Base-by-base conservation (phyloP, 352 stramenopile genomes). In the Phytophthora fragariaefolia region DNA sequence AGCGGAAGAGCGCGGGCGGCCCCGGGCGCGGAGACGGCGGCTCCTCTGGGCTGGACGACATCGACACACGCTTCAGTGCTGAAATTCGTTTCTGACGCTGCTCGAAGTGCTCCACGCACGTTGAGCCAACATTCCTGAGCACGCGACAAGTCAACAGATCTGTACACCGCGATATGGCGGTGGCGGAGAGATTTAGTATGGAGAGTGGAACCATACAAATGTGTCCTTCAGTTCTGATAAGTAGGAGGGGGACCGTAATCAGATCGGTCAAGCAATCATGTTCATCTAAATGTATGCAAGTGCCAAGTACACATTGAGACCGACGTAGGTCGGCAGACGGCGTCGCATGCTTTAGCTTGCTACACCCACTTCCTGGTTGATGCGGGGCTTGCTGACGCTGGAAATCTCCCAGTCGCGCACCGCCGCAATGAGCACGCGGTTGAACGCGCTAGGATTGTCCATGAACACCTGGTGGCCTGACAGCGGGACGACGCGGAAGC, bases 391-490 rank as follows among this genome's bases (percentile, higher is more conserved):
- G 20, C 43, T 43, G 26, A 15, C 30, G 17, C 13, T 61, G 18
- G 49, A 22, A 5, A 43, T 18, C 40, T 70, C 62, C 66, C 66
- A 74, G 55, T 74, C 66, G 17, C 32, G 42, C 42, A 71, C 54
- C 10, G 66, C 54, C 36, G 59, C 50, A n/a, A 83, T 78, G 13
- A 92, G 42, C 36, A 85, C 80, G 15, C 71, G 62, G 55, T 90
- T 88, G 46, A 90, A 91, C 23, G 76, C 83, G n/a, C 34, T 63
- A 6, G 82, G 75, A 60, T 92, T 90, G 72, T 92, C 83, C 82
- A 92, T 83, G 60, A 92, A 92, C 17, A 92, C 80, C 57, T 92
- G 83, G 48, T 92, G 83, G 2, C 83, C 82, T 0, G 83, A 79
- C 4, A 76, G 58, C 20, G 83, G 82, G 12, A 92, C 81, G 27